A percentile compares a stretch with the other conserved stretches of the same genome.
Conservation (phyloP, 106 monocot genomes). For the Amphibolis antarctica region DNA sequence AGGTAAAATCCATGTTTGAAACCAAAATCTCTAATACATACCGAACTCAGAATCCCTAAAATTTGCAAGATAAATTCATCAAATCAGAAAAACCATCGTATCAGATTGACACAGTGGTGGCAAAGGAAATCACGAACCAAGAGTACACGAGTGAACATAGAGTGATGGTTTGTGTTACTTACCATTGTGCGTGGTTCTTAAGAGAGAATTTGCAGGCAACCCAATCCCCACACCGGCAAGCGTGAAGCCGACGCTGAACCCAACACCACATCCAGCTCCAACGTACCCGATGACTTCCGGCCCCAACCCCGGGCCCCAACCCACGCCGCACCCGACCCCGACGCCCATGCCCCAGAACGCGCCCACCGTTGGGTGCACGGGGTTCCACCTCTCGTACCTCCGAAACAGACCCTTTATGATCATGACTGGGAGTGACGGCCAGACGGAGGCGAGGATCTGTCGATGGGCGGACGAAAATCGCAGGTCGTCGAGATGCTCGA, state of each 20-base stretch:
- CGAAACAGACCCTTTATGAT: constrained; percentile 76
- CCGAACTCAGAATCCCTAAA: not conserved
- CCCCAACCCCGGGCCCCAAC: constrained; percentile 97
- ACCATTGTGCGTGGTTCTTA: constrained; percentile 39
- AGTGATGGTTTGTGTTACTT: not conserved
- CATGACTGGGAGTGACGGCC: too few species aligned
- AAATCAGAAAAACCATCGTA: not conserved
- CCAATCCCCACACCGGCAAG: constrained; percentile 67
- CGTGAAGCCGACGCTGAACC: constrained; percentile 75
- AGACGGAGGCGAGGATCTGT: too few species aligned
- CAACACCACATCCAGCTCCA: constrained; percentile 81
- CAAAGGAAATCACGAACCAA: not conserved
- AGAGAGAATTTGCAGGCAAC: constrained; percentile 44
- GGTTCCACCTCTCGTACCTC: constrained; percentile 92
- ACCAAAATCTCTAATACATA: not conserved
- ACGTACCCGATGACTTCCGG: constrained; percentile 91
- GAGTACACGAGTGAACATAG: not conserved
- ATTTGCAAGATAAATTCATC: not conserved
- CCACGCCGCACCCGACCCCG: constrained; percentile 81
- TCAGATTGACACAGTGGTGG: not conserved
- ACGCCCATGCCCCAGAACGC: constrained; percentile 94
- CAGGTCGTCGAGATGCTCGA: too few species aligned
- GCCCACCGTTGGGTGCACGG: constrained; percentile 83
- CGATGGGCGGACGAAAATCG: too few species aligned
- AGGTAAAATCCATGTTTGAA: not conserved